Conservation (phyloP, 306 rosid genomes). For the Elaeagnus macrophylla region DNA sequence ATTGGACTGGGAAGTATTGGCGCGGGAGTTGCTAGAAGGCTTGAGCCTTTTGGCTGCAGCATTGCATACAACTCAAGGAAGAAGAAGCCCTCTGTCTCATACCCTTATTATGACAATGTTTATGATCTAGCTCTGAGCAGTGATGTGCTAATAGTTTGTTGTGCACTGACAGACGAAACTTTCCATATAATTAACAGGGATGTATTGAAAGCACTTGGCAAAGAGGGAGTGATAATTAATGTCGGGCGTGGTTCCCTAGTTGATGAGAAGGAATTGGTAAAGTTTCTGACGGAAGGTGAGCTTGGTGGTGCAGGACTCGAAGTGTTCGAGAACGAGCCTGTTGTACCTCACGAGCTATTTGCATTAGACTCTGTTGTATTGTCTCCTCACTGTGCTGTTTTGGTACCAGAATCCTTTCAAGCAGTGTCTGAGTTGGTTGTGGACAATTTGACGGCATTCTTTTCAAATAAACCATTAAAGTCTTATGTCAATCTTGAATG, state of each 20-base stretch:
- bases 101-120: slow-evolving; percentile 5
- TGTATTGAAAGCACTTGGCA: slow-evolving; percentile 14
- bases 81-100: slow-evolving; percentile 9
- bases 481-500: neutral
- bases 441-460: slow-evolving; percentile 19
- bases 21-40: slow-evolving; percentile 16
- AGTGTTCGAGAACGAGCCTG: slow-evolving; percentile 18
- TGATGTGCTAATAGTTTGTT: slow-evolving; percentile 8
- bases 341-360: slow-evolving; percentile 8
- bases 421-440: neutral
- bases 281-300: slow-evolving; percentile 5
- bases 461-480: slow-evolving; percentile 13
- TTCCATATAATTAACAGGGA: slow-evolving; percentile 11
- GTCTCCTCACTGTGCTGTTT: slow-evolving; percentile 9
- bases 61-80: slow-evolving; percentile 13
- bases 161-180: slow-evolving; percentile 8
- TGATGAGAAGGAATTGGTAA: slow-evolving; percentile 8
- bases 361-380: slow-evolving; percentile 14
- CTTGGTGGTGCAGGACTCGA: slow-evolving; percentile 18
- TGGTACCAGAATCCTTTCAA: neutral
- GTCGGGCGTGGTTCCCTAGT: slow-evolving; percentile 13
- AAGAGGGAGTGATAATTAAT: slow-evolving; percentile 1
- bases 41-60: slow-evolving; percentile 12
- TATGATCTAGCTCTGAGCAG: slow-evolving; percentile 8
- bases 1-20: slow-evolving; percentile 15